Base-by-base conservation (phyloP, 148 eudicot species). In the Chenopodium album region DNA sequence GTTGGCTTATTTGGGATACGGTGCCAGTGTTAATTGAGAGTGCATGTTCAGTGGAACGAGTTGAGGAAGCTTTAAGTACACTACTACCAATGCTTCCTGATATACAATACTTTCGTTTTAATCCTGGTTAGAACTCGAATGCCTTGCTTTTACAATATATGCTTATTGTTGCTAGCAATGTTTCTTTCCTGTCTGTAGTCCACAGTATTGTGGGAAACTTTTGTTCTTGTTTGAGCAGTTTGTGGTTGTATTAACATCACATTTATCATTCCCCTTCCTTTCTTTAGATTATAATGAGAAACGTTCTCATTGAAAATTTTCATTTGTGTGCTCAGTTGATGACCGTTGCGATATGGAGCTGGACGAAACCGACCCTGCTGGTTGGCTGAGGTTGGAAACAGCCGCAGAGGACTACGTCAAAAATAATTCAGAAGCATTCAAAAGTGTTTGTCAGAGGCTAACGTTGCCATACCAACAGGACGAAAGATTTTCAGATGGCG, bases 261-360 rank as follows among this genome's bases (percentile, higher is more conserved):
- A 69, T 75, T 72, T 34, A 62, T 81, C 14, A 17, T 69, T 69
- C 75, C 74, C 41, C 67, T 9, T 82, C 44, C 22, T 47, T 37
- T 22, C 44, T 70, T 60, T 50, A 41, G 65, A 37, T 19, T 66
- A 29, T 47, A 28, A 44, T 19, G 44, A 65, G 75, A 50, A 23
- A 54, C 19, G 11, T 54, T 41, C 23, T 77, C 46, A 71, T 64
- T 63, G 47, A 12, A 76, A 20, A 17, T 34, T 22, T 80, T n/a
- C 28, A 44, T 65, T 68, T 69, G 52, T 31, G 71, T 14, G 73
- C 72, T 48, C 90, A 97, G 99, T 92, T 89, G 99, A 97, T 87
- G 99, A 97, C 41, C 98, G 98, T 63, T 94, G 98, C 87, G 99
- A 94, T 82, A 97, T 97, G 99, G 95, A 94, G 82, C 85, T 97